Evolutionary conservation across 1,284 basidiomycete genomes (phyloP).

Genomic region (Trametes polyzona): DNA sequence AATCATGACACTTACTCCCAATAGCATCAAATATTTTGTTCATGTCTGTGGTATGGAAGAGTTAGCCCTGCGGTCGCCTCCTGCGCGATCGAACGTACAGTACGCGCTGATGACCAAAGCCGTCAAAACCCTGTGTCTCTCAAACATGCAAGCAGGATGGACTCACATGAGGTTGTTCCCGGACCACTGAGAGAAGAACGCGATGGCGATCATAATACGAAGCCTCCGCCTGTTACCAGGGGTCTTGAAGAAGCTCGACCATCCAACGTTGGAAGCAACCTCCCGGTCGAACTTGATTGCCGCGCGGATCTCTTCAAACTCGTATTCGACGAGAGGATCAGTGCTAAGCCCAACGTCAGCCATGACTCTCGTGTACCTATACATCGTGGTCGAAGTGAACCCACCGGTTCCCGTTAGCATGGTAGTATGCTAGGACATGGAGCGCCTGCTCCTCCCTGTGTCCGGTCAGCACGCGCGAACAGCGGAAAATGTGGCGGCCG

Average conservation of each 20-base stretch:
- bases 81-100: constrained; percentile 26
- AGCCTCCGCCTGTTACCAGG: constrained; percentile 58
- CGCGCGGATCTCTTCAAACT: constrained; percentile 64
- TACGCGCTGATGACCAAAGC: constrained; percentile 30
- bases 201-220: constrained; percentile 58
- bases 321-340: constrained; percentile 62
- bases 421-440: constrained; percentile 54
- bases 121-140: neutral
- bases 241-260: constrained; percentile 52
- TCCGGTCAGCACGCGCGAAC: neutral
- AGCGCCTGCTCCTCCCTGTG: constrained; percentile 46
- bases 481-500: neutral
- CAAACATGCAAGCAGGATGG: neutral
- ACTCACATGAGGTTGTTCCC: constrained; percentile 62
- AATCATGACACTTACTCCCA: constrained; percentile 39
- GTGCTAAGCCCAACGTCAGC: constrained; percentile 33
- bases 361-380: neutral
- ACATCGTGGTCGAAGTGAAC: constrained; percentile 17
- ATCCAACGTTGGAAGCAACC: constrained; percentile 48
- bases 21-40: constrained; percentile 56
- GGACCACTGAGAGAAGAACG: constrained; percentile 69
- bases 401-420: constrained; percentile 55
- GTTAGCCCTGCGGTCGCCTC: neutral
- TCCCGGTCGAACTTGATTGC: constrained; percentile 53
- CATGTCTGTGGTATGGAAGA: constrained; percentile 37